Base-by-base conservation (phyloP, 2,329 filamentous ascomycete genomes). In the Aspergillus pseudoglaucus region DNA sequence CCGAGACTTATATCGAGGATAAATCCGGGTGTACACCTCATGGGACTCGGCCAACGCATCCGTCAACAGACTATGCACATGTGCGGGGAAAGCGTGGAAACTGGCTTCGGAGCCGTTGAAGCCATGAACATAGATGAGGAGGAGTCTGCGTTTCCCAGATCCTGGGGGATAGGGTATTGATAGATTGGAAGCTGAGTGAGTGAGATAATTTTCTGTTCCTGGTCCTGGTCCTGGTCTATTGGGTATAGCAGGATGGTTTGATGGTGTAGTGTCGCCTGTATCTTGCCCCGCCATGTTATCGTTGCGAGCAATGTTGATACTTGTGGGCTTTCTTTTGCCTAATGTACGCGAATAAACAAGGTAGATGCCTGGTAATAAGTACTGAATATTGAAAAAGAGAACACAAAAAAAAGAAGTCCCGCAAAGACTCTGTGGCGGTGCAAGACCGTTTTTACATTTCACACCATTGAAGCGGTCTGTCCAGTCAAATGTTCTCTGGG, bases 61-160 rank as follows among this genome's bases (percentile, higher is more conserved):
- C 10, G 81, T 81, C 35, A 94, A 74, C 32, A 87, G 76, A 56
- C 83, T 80, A 65, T 96, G 90, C 3, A 95, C 80, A 70, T 95
- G 89, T 6, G 87, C 87, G 0, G 90, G 90, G 58, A 96, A 95
- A 40, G 85, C 88, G 52, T 84, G 81, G 63, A 96, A 96, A 49
- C 87, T 94, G 27, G 86, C 85, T 65, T 93, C 87, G 50, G 88
- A 85, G 45, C 90, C 90, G 77, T 93, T 85, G 70, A 94, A 95
- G 51, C 90, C 90, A 71, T 95, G 90, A 47, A 95, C 83, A 64
- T 90, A 95, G 46, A 95, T 74, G 18, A 95, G 64, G 1, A 96
- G 76, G 20, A 96, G 74, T 22, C 75, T 78, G 44, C 81, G 71
- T 44, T 57, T 60, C 10, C 32, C 22, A 12, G 17, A 38, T 12